Base-by-base conservation (phyloP, 1,284 basidiomycete genomes). In the Pholiota adiposa region DNA sequence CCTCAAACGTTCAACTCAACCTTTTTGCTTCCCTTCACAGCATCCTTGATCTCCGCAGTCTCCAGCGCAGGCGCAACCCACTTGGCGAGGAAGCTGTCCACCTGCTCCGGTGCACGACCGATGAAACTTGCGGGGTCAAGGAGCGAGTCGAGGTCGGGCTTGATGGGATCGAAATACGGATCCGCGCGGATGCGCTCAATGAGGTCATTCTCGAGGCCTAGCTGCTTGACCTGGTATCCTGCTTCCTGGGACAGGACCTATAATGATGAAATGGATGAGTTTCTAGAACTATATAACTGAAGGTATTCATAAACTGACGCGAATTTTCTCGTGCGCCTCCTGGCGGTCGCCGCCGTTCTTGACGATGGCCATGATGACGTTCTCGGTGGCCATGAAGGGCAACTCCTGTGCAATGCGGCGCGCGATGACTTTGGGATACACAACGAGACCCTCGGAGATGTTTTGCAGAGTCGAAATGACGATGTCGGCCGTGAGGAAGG, bases 301-400 rank as follows among this genome's bases (percentile, higher is more conserved):
- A 51, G 16, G 36, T 11, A 38, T 33, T 12, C 50, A 53, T 52
- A 21, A 48, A 65, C 63, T 69, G 54, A 98, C 96, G 61, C 97
- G 81, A 72, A 98, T 97, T 77, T 93, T 92, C 78, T 98, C 97
- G 75, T 99, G 97, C 38, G 95, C 96, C 75, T 94, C 93, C 77
- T 99, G 97, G 40, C 97, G 84, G 75, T 99, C 97, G 1, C 96
- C 97, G 41, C 96, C 96, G 56, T 81, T 83, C 77, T 97, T 97
- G 61, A 99, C 97, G 63, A 99, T 90, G 11, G 96, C 96, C 97
- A 99, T 99, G 80, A 99, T 99, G 75, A 99, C 86, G 77, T 99
- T 99, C 77, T 98, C 96, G 2, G 96, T 96, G 2, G 94, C 93
- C 97, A 99, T 99, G 84, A 99, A 99, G 1, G 97, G 97, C 34